Conservation (phyloP, 306 rosid species). For the Pyrus betulifolia region DNA sequence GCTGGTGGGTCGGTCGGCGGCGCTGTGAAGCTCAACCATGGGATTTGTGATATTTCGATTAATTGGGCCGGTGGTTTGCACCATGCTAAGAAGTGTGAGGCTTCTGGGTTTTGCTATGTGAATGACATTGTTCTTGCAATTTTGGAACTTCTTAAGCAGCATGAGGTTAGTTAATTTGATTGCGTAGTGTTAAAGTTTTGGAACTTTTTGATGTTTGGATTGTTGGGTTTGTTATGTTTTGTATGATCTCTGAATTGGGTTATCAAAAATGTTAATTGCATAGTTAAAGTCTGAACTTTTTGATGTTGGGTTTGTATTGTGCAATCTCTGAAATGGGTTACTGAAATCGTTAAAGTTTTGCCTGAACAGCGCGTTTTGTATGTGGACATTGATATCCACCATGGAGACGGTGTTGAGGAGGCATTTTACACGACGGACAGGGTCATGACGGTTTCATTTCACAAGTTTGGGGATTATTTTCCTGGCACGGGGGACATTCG, state of each 20-base stretch:
- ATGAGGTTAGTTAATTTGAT: slow-evolving; percentile 46
- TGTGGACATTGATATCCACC: slow-evolving; percentile 87
- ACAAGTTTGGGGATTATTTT: slow-evolving; percentile 84
- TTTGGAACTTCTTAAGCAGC: slow-evolving; percentile 77
- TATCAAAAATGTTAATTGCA: not conserved
- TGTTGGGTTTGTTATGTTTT: not conserved
- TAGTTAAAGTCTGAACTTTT: not conserved
- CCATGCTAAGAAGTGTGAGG: slow-evolving; percentile 90
- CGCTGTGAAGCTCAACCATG: slow-evolving; percentile 74
- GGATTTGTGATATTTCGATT: slow-evolving; percentile 71
- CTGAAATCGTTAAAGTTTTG: not conserved
- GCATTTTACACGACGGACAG: slow-evolving; percentile 86
- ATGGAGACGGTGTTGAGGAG: slow-evolving; percentile 89
- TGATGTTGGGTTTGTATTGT: not conserved
- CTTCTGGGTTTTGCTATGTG: slow-evolving; percentile 86
- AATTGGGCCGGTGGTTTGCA: slow-evolving; percentile 91
- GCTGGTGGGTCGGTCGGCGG: slow-evolving; percentile 97
- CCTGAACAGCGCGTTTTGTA: slow-evolving; percentile 65
- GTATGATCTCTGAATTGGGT: not conserved
- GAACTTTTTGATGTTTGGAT: not conserved
- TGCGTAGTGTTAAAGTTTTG: not conserved
- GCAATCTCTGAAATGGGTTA: not conserved
- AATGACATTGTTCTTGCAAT: slow-evolving; percentile 78
- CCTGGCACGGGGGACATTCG: slow-evolving; percentile 84
- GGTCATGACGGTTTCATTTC: slow-evolving; percentile 91